Percentiles rank a stretch among this genome's conserved stretches.
phyloP scores from a whole-genome alignment of 2,329 filamentous ascomycete genomes.

The Didymella lethalis region DNA sequence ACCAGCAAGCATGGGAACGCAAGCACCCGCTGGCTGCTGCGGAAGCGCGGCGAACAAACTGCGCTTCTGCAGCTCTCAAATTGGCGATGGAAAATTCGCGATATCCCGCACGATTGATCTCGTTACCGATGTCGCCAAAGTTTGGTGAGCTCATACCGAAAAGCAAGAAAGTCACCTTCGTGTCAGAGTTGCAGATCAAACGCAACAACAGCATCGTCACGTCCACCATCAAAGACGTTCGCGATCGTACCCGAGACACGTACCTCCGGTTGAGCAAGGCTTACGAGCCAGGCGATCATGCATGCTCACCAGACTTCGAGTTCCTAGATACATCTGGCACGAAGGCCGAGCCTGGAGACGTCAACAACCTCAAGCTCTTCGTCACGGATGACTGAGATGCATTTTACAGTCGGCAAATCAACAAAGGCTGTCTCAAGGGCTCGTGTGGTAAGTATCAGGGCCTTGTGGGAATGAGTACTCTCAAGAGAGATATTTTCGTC shows the following conservation, averaged over 20 bases:
- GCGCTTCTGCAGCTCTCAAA: constrained; percentile 4
- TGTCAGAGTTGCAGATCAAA: background rate
- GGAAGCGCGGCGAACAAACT: constrained; percentile 3
- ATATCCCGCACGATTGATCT: constrained; percentile 2
- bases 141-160: background rate
- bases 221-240: background rate
- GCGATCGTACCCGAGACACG: background rate
- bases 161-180: background rate
- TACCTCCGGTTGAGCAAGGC: background rate
- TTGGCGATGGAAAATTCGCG: background rate
- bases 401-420: background rate
- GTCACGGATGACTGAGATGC: constrained; percentile 9
- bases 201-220: background rate
- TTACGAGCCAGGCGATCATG: background rate
- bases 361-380: constrained; percentile 11
- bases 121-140: background rate
- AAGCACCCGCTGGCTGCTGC: background rate
- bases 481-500: background rate
- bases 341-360: background rate
- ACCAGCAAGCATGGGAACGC: constrained; percentile 7
- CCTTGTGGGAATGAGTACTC: background rate
- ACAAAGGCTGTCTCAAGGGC: background rate
- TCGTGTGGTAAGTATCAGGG: constrained; percentile 1
- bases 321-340: constrained; percentile 6
- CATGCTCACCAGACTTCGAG: background rate